Evolutionary conservation across 2,329 filamentous ascomycete species (phyloP).

Genomic region (Helicocarpus griseus): DNA sequence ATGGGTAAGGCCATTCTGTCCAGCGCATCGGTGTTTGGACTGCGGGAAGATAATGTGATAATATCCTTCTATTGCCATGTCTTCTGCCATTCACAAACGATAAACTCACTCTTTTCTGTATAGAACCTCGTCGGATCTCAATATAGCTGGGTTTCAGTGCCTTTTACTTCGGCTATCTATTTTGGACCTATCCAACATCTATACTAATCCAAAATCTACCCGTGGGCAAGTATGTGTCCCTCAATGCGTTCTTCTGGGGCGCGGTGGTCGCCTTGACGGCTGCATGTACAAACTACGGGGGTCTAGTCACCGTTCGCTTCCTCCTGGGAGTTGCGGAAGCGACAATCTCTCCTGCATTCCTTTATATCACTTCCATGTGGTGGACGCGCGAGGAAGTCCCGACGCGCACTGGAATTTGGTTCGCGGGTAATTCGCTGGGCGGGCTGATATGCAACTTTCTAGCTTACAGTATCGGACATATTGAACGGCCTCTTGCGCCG

Average conservation of each 20-base stretch:
- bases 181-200: constrained; percentile 32
- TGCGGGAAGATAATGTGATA: constrained; percentile 24
- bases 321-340: constrained; percentile 48
- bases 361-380: constrained; percentile 48
- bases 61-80: too few relatives aligned
- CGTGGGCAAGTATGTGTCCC: constrained; percentile 40
- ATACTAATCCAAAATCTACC: constrained; percentile 39
- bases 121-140: constrained; percentile 39
- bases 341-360: constrained; percentile 45
- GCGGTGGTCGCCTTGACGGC: constrained; percentile 39
- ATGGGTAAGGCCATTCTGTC: constrained; percentile 53
- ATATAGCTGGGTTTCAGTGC: constrained; percentile 43
- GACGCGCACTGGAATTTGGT: constrained; percentile 47
- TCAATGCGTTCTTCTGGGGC: constrained; percentile 40
- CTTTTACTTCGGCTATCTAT: constrained; percentile 44
- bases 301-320: constrained; percentile 44
- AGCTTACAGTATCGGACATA: constrained; percentile 2
- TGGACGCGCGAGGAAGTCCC: constrained; percentile 50
- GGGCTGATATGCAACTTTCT: neutral
- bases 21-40: constrained; percentile 47
- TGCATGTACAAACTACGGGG: constrained; percentile 39
- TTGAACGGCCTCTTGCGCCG: constrained; percentile 27
- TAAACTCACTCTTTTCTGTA: too few relatives aligned
- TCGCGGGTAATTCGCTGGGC: constrained; percentile 22
- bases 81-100: too few relatives aligned